Conservation (phyloP, 129 eudicot species). For the Artemisia annua region DNA sequence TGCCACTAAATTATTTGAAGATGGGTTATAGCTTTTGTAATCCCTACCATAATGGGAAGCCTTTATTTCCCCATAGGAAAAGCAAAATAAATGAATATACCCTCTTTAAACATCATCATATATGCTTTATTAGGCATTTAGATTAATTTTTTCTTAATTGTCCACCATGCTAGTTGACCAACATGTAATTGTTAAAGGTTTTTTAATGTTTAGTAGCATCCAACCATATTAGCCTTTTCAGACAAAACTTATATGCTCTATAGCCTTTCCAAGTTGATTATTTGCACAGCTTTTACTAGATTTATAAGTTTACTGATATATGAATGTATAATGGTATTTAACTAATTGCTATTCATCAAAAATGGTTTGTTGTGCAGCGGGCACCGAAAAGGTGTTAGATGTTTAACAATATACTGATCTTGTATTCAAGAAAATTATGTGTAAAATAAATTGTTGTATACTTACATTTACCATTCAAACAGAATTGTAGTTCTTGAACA, state of each 20-base stretch:
- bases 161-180: conserved; percentile 1
- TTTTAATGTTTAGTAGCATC: not conserved
- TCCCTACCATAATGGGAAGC: conserved; percentile 8
- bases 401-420: too few species aligned
- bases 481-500: too few species aligned
- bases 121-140: conserved; percentile 12
- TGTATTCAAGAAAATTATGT: too few species aligned
- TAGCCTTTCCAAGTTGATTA: conserved; percentile 3
- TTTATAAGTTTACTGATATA: too few species aligned
- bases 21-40: not conserved
- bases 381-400: too few species aligned
- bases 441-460: too few species aligned
- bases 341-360: too few species aligned
- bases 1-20: too few species aligned
- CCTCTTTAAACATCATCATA: conserved; percentile 6
- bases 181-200: not conserved
- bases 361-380: too few species aligned
- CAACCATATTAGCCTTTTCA: not conserved
- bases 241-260: not conserved
- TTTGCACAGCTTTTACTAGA: not conserved
- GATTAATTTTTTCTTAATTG: not conserved
- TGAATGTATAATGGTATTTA: too few species aligned
- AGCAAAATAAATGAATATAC: not conserved
- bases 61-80: not conserved
- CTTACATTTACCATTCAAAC: too few species aligned